Evolutionary conservation across 768 basidiomycete species (phyloP).

Genomic region (Pleurotus ostreatus): DNA sequence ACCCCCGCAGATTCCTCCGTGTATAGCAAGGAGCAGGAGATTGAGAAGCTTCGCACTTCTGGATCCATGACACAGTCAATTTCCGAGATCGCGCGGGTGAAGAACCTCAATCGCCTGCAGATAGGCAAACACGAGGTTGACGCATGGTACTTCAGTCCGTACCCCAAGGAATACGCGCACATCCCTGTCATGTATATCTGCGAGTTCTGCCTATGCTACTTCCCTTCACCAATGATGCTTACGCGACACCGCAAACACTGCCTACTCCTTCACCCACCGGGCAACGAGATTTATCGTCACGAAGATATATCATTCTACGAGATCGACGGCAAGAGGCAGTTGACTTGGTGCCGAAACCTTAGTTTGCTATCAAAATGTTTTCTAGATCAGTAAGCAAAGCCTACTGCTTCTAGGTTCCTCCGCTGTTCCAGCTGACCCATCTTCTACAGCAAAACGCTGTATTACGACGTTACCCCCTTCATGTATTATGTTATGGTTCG

Average conservation of each 20-base stretch:
- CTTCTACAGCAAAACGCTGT: slow-evolving; percentile 81
- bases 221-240: slow-evolving; percentile 87
- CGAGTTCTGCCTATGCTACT: slow-evolving; percentile 97
- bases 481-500: slow-evolving; percentile 98
- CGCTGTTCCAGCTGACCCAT: slow-evolving; percentile 16
- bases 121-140: slow-evolving; percentile 97
- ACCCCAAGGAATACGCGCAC: slow-evolving; percentile 97
- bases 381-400: slow-evolving; percentile 81
- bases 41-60: slow-evolving; percentile 95
- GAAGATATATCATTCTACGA: slow-evolving; percentile 98
- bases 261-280: slow-evolving; percentile 89
- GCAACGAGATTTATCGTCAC: slow-evolving; percentile 98
- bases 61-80: slow-evolving; percentile 99
- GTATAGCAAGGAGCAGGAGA: slow-evolving; percentile 98
- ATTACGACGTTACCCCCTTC: slow-evolving; percentile 99
- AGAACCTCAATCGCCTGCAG: slow-evolving; percentile 95
- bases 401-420: slow-evolving; percentile 10
- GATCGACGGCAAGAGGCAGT: slow-evolving; percentile 93
- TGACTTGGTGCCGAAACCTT: slow-evolving; percentile 95
- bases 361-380: slow-evolving; percentile 97
- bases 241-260: slow-evolving; percentile 89
- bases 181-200: slow-evolving; percentile 94
- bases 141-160: slow-evolving; percentile 99
- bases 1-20: slow-evolving; percentile 47
- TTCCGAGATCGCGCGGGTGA: slow-evolving; percentile 95